These are phyloP conservation scores for Paulownia fortunei DNA, from an alignment of 257 asterid species.

Conservation along the genomic window DNA sequence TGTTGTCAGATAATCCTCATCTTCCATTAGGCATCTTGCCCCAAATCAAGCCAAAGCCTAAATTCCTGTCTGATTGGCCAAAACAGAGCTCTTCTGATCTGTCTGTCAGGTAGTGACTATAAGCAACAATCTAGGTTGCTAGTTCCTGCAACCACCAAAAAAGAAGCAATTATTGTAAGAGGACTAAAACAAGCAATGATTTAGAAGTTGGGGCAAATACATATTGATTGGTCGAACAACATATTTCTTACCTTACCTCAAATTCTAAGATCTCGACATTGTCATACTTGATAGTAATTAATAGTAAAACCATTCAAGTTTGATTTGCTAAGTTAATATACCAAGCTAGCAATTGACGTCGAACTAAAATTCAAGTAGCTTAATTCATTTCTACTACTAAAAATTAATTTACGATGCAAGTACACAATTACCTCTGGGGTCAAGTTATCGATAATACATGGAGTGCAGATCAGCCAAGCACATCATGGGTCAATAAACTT, in stretches of 20 bases:
- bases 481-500: conserved; percentile 58
- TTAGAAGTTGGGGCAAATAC: background rate
- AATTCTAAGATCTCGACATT: background rate
- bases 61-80: background rate
- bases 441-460: conserved; percentile 15
- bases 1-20: background rate
- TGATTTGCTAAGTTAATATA: background rate
- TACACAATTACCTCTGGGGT: conserved; percentile 32
- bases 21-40: background rate
- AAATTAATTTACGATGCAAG: conserved; percentile 5
- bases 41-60: background rate
- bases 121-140: conserved; percentile 22
- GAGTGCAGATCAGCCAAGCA: conserved; percentile 36
- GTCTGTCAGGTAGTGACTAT: background rate
- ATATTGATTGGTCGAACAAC: background rate
- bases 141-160: conserved; percentile 34
- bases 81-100: background rate
- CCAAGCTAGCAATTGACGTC: background rate
- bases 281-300: background rate
- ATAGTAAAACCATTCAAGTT: background rate
- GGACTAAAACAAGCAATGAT: background rate
- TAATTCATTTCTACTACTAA: background rate
- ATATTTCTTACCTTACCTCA: background rate
- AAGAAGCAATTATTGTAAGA: background rate
- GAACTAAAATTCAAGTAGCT: background rate